phyloP scores from a whole-genome alignment of 75 land plant genomes.

The Chamaecyparis obtusa region DNA sequence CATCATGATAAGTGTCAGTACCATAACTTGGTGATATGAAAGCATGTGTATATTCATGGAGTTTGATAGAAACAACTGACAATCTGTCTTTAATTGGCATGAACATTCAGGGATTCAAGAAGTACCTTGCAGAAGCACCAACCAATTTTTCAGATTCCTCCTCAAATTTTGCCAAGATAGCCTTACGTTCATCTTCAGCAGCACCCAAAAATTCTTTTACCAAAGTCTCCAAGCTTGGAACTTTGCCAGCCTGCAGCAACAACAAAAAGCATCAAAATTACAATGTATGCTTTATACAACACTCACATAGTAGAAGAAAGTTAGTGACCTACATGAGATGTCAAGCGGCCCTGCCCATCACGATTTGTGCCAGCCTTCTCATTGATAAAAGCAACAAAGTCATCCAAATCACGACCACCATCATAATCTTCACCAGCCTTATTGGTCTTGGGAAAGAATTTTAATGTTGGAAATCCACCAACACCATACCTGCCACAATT shows the following conservation, averaged over 20 bases:
- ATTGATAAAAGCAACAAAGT: constrained; percentile 80
- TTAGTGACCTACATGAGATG: constrained; percentile 52
- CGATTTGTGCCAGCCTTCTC: constrained; percentile 81
- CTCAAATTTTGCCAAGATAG: constrained; percentile 53
- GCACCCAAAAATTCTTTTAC: constrained; percentile 75
- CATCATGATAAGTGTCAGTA: too few species aligned
- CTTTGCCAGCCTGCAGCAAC: constrained; percentile 69
- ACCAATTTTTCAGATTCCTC: constrained; percentile 66
- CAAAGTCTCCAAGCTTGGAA: constrained; percentile 50
- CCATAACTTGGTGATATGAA: too few species aligned
- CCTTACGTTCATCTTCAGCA: constrained; percentile 50
- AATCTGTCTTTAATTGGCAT: neutral
- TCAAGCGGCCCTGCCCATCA: constrained; percentile 75
- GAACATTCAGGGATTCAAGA: constrained; percentile 2
- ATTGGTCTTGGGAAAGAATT: constrained; percentile 88
- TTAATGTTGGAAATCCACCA: constrained; percentile 93
- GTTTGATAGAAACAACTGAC: neutral
- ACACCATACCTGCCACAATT: constrained; percentile 70
- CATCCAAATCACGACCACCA: constrained; percentile 76
- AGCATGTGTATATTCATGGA: too few species aligned
- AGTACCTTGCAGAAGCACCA: constrained; percentile 72
- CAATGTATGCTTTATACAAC: neutral
- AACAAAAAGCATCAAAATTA: neutral
- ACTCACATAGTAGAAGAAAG: neutral
- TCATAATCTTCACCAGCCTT: constrained; percentile 96